A percentile compares a stretch with the other conserved stretches of the same genome.
phyloP scores from a whole-genome alignment of 1,139 yeast genomes.

The Geotrichum restrictum region DNA sequence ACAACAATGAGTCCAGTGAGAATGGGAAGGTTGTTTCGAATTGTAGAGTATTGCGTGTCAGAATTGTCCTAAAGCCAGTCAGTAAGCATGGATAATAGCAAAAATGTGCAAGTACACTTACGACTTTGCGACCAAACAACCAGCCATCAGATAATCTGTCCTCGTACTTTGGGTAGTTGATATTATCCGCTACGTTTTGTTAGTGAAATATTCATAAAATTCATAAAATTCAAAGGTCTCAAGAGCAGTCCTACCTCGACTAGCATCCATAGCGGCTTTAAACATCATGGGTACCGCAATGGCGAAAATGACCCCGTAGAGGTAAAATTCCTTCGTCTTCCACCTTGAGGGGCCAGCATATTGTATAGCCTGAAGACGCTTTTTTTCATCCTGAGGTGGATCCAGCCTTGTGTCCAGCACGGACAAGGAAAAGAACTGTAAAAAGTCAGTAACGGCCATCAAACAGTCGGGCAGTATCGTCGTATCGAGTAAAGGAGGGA shows the following conservation, averaged over 20 bases:
- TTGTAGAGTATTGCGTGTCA: constrained; percentile 82
- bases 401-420: constrained; percentile 70
- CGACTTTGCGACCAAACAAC: constrained; percentile 39
- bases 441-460: constrained; percentile 10
- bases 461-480: no score
- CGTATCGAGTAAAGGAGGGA: no score
- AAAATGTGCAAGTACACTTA: constrained; percentile 14
- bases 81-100: neutral
- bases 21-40: constrained; percentile 71
- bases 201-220: constrained; percentile 8
- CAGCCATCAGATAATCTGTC: constrained; percentile 70
- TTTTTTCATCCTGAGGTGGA: constrained; percentile 50
- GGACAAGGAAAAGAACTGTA: constrained; percentile 57
- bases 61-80: constrained; percentile 54
- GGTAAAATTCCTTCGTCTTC: constrained; percentile 66
- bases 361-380: constrained; percentile 42
- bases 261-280: constrained; percentile 76
- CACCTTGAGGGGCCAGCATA: constrained; percentile 59
- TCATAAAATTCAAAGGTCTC: neutral
- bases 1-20: constrained; percentile 51
- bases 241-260: constrained; percentile 41
- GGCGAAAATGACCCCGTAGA: constrained; percentile 60
- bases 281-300: constrained; percentile 78
- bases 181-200: constrained; percentile 51
- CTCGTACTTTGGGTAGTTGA: constrained; percentile 65